These are phyloP conservation scores for Macrophomina phaseolina DNA, from an alignment of 2,329 filamentous ascomycete species.

Conservation along the genomic window DNA sequence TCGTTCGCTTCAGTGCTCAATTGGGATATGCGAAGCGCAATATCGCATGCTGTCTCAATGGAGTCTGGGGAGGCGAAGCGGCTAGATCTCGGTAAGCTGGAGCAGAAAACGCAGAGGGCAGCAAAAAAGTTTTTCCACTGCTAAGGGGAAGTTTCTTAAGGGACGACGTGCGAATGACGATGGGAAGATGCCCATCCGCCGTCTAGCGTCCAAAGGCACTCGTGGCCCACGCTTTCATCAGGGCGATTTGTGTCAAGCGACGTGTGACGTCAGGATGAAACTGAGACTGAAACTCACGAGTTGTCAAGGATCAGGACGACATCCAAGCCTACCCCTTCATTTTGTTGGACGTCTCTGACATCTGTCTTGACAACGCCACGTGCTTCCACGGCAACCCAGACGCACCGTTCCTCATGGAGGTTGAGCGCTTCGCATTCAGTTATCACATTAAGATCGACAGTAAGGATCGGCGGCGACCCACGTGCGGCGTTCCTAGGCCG, in stretches of 20 bases:
- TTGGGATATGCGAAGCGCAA: conserved; percentile 22
- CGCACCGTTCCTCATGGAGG: conserved; percentile 30
- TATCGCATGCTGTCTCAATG: conserved; percentile 27
- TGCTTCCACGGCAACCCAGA: conserved; percentile 41
- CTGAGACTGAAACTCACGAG: conserved; percentile 36
- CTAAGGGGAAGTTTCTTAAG: not conserved
- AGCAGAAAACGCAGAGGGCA: not conserved
- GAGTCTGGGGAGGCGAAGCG: conserved; percentile 26
- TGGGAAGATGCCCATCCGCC: conserved; percentile 5
- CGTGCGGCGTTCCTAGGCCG: conserved; percentile 14
- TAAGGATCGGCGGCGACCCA: conserved; percentile 25
- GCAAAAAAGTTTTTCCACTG: not conserved
- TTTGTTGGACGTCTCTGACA: conserved; percentile 37
- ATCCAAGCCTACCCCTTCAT: conserved; percentile 34
- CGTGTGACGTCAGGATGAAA: conserved; percentile 23
- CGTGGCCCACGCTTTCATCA: not conserved
- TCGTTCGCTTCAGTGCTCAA: conserved; percentile 24
- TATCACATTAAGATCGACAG: conserved; percentile 26
- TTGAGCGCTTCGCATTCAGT: conserved; percentile 21
- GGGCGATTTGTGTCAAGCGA: conserved; percentile 22
- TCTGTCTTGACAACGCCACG: conserved; percentile 34
- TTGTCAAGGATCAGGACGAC: conserved; percentile 47
- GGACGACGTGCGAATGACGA: not conserved
- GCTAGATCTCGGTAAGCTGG: conserved; percentile 23
- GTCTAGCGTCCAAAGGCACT: not conserved